Evolutionary conservation across 768 basidiomycete genomes (phyloP), one percentile per base, ranked within the genome.

Genomic region (Russula ochroleuca): DNA sequence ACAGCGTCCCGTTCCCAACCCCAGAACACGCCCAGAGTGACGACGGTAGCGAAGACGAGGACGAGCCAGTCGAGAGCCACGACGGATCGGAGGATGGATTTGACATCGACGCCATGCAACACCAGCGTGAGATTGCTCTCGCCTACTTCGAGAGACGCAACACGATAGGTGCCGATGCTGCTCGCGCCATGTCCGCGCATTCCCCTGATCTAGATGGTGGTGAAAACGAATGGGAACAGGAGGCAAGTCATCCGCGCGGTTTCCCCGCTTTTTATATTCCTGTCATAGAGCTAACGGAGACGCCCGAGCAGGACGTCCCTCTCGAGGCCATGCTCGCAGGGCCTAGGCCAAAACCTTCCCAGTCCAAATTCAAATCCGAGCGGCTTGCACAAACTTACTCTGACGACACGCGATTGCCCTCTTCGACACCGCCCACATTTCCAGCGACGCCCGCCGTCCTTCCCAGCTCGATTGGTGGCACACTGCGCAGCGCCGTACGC

Each of bases 41-140:
- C 8, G 59, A 64, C 33, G 67, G 64, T 35, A 63, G 57, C 28
- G 70, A 69, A 13, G 69, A 68, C 54, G 68, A 68, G 43, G 67
- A 62, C n/a, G 66, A 65, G 9, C 28, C 41, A 0, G 41, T 49
- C 3, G 79, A 80, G n/a, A 80, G 77, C 28, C 28, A 28, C 31
- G 74, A 75, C 2, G 63, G 76, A 53, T 77, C 80, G 14, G 81
- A 79, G 54, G 82, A 85, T 47, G 81, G 79, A 47, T 76, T 79
- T 28, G 85, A 90, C 68, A 74, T 85, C 37, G 83, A 89, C 67
- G 78, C 77, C 54, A 86, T 83, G 25, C 81, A 78, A 57, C 87
- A 88, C 68, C 87, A 90, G 67, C 85, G 88, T 33, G 89, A 91
- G 71, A 80, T 92, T 67, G 84, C 86, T 19, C 69, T 91, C 47